phyloP scores from a whole-genome alignment of 495 filamentous ascomycete genomes.

The Hamigera avellanea region DNA sequence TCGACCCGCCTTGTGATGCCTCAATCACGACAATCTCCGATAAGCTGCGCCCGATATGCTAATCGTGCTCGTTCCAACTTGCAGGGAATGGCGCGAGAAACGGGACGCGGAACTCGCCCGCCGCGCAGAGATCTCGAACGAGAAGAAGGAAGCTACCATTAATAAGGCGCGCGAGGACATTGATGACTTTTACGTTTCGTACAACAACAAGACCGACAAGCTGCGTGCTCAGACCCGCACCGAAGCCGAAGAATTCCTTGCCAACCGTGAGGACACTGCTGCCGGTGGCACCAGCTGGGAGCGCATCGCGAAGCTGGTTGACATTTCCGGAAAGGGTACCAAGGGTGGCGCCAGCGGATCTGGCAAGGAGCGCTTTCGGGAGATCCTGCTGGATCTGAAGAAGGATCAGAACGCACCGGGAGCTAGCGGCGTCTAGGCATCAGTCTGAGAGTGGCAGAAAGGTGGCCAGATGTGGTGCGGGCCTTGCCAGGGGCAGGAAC shows the following conservation, averaged over 20 bases:
- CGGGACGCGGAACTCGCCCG: constrained; percentile 65
- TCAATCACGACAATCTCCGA: too few relatives aligned
- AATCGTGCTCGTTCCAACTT: neutral
- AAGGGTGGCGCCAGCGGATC: constrained; percentile 75
- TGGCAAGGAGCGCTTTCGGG: constrained; percentile 90
- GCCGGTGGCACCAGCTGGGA: constrained; percentile 97
- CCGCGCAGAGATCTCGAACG: constrained; percentile 62
- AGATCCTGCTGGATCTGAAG: constrained; percentile 74
- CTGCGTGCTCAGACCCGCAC: constrained; percentile 66
- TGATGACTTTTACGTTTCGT: constrained; percentile 99
- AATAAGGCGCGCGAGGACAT: constrained; percentile 79
- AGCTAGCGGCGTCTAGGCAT: constrained; percentile 36
- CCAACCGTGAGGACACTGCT: constrained; percentile 77
- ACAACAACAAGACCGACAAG: constrained; percentile 96
- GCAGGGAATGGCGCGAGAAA: constrained; percentile 78
- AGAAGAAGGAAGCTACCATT: constrained; percentile 70
- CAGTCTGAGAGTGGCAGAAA: too few relatives aligned
- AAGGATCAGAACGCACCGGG: constrained; percentile 94
- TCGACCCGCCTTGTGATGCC: neutral
- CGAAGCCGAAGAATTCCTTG: constrained; percentile 92
- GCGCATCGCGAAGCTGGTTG: constrained; percentile 90
- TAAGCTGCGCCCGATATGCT: too few relatives aligned
- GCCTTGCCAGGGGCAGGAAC: neutral
- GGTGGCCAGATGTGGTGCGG: neutral
- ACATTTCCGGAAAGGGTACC: constrained; percentile 86